Evolutionary conservation across 352 stramenopile species (phyloP).

Genomic region (Achlya hypogyna): DNA sequence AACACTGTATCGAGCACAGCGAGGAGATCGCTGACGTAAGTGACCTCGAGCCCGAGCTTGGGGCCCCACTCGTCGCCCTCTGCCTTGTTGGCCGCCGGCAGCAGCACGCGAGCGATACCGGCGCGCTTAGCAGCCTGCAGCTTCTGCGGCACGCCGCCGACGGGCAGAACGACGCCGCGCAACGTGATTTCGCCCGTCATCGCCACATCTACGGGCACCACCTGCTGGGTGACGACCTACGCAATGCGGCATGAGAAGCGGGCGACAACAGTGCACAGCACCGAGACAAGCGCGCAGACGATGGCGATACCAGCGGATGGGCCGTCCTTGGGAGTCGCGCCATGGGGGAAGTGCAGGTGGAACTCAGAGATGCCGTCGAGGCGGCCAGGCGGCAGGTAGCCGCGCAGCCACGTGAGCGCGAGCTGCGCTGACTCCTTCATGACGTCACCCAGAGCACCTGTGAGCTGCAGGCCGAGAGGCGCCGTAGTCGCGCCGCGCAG

Average conservation of each 20-base stretch:
- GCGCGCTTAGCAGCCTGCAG: slow-evolving; percentile 77
- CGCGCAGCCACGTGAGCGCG: slow-evolving; percentile 72
- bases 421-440: slow-evolving; percentile 86
- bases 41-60: slow-evolving; percentile 42
- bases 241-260: slow-evolving; percentile 23
- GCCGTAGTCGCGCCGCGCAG: slow-evolving; percentile 22
- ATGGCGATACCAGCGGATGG: slow-evolving; percentile 82
- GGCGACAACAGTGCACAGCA: slow-evolving; percentile 22
- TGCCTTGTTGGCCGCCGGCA: slow-evolving; percentile 61
- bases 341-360: slow-evolving; percentile 85
- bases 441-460: slow-evolving; percentile 70
- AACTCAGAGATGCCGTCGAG: slow-evolving; percentile 58
- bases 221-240: slow-evolving; percentile 22
- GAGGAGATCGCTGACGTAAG: slow-evolving; percentile 61
- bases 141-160: slow-evolving; percentile 88
- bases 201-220: slow-evolving; percentile 67
- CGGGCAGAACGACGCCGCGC: slow-evolving; percentile 78
- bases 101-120: slow-evolving; percentile 72
- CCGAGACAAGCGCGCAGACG: slow-evolving; percentile 74
- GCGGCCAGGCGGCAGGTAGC: slow-evolving; percentile 39
- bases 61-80: slow-evolving; percentile 61
- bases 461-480: slow-evolving; percentile 46
- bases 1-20: slow-evolving; percentile 63
- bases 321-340: slow-evolving; percentile 84
- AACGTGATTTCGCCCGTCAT: slow-evolving; percentile 88